These are phyloP conservation scores for Tirmania nivea DNA, from an alignment of 495 filamentous ascomycete species.

Conservation along the genomic window DNA sequence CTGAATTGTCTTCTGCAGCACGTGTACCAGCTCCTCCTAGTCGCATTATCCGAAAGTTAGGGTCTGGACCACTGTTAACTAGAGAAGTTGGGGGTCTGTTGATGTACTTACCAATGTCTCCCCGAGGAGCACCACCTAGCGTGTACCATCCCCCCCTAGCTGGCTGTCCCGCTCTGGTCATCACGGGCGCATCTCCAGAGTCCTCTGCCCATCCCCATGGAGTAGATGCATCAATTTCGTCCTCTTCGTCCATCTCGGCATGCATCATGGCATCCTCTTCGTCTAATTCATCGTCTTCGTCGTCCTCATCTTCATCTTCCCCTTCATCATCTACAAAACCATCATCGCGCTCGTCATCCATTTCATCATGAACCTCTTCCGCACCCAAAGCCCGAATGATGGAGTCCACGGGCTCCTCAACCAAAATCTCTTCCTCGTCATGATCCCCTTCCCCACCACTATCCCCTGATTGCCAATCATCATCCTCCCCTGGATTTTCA, in stretches of 20 bases:
- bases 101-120: conserved; percentile 17
- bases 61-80: neutral
- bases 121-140: conserved; percentile 17
- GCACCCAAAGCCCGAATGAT: conserved; percentile 23
- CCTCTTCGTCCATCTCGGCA: conserved; percentile 41
- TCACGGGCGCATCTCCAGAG: conserved; percentile 21
- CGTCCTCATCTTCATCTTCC: conserved; percentile 38
- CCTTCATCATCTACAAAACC: conserved; percentile 43
- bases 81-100: no score
- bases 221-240: conserved; percentile 32
- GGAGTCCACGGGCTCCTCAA: conserved; percentile 20
- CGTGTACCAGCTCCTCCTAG: conserved; percentile 12
- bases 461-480: conserved; percentile 25
- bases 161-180: conserved; percentile 21
- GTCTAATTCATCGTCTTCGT: conserved; percentile 52
- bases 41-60: conserved; percentile 1
- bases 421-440: conserved; percentile 21
- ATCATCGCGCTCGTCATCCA: conserved; percentile 34
- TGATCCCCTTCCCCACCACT: conserved; percentile 28
- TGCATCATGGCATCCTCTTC: conserved; percentile 35
- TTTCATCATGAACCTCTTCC: conserved; percentile 24
- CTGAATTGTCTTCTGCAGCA: conserved; percentile 9
- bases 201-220: conserved; percentile 20
- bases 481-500: conserved; percentile 34
- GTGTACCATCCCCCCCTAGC: conserved; percentile 29